phyloP scores from a whole-genome alignment of 2,329 filamentous ascomycete species.

The Diaporthe capsici region DNA sequence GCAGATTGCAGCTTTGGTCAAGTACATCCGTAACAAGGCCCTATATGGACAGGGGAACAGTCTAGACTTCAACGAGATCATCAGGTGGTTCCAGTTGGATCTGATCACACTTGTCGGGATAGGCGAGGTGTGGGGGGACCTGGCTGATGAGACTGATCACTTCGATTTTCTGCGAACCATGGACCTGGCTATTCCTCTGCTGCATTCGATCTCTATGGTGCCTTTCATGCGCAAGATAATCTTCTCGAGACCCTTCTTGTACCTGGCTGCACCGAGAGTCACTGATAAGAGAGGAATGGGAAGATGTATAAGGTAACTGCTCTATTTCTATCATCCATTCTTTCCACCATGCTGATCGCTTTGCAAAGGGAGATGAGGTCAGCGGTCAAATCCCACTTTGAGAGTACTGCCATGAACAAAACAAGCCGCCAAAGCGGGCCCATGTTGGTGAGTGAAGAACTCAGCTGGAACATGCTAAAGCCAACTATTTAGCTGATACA shows the following conservation, averaged over 20 bases:
- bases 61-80: slow-evolving; percentile 34
- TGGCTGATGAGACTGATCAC: slow-evolving; percentile 36
- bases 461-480: no score
- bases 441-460: slow-evolving; percentile 20
- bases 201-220: slow-evolving; percentile 15
- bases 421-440: not conserved
- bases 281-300: slow-evolving; percentile 39
- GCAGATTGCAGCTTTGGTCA: slow-evolving; percentile 36
- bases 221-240: slow-evolving; percentile 18
- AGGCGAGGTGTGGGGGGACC: slow-evolving; percentile 40
- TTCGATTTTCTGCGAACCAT: slow-evolving; percentile 1
- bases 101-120: slow-evolving; percentile 21
- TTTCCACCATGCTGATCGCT: not conserved
- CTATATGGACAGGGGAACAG: not conserved
- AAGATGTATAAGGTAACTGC: slow-evolving; percentile 35
- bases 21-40: slow-evolving; percentile 21
- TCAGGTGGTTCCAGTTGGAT: slow-evolving; percentile 41
- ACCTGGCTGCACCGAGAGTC: slow-evolving; percentile 11
- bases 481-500: not conserved
- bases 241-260: slow-evolving; percentile 24
- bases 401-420: not conserved
- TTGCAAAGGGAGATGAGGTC: not conserved
- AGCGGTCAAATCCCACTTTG: not conserved
- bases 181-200: not conserved
- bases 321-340: no score